Evolutionary conservation across 306 rosid genomes (phyloP).

Genomic region (Erythrophleum fordii): DNA sequence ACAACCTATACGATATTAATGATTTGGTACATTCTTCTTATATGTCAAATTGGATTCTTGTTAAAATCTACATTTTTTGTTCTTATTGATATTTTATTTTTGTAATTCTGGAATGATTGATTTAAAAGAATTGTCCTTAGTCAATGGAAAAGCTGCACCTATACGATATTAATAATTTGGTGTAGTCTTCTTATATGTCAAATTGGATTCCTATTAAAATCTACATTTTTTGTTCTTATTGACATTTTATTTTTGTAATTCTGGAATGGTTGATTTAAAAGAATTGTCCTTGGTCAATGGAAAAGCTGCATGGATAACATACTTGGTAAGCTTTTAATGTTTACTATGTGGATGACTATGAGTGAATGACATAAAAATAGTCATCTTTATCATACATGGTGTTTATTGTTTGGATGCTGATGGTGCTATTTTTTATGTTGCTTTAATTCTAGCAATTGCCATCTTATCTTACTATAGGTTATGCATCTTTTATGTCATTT

Average conservation of each 20-base stretch:
- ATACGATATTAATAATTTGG: no score
- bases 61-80: constrained; percentile 21
- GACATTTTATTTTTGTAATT: constrained; percentile 53
- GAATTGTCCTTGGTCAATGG: constrained; percentile 83
- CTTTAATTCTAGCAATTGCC: constrained; percentile 80
- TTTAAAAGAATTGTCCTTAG: constrained; percentile 80
- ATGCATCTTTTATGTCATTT: constrained; percentile 35
- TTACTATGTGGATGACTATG: constrained; percentile 29
- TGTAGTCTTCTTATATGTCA: no score
- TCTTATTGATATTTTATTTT: constrained; percentile 16
- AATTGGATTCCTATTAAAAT: no score
- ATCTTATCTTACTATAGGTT: constrained; percentile 81
- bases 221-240: constrained; percentile 1
- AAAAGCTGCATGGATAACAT: constrained; percentile 98
- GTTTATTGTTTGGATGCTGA: constrained; percentile 93
- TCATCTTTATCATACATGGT: constrained; percentile 56
- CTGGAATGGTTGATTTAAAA: constrained; percentile 76
- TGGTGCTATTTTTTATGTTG: constrained; percentile 87
- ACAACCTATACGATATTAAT: neutral
- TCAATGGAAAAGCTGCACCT: constrained; percentile 92
- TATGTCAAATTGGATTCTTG: constrained; percentile 2
- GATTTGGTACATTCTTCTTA: constrained; percentile 6
- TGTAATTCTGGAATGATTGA: constrained; percentile 80
- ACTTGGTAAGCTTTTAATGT: constrained; percentile 61
- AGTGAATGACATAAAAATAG: constrained; percentile 14